Evolutionary conservation across 768 basidiomycete genomes (phyloP).

Genomic region (Mrakia gelida): DNA sequence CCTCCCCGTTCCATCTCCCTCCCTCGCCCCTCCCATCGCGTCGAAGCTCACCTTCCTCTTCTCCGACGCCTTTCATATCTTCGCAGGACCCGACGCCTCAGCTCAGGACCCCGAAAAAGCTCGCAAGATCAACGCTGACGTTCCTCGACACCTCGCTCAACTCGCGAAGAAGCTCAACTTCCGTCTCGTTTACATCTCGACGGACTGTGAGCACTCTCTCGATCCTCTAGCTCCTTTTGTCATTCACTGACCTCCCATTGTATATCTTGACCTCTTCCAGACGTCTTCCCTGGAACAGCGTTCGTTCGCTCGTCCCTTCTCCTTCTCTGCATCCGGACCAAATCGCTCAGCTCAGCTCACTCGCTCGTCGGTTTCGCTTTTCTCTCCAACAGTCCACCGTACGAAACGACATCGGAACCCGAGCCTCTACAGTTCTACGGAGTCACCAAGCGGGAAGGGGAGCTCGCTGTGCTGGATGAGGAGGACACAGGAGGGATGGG

Average conservation of each 20-base stretch:
- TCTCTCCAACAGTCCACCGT: slow-evolving; percentile 60
- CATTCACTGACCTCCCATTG: background rate
- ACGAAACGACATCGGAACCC: slow-evolving; percentile 64
- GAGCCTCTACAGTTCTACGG: slow-evolving; percentile 90
- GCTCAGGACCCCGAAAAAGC: slow-evolving; percentile 25
- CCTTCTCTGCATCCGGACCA: background rate
- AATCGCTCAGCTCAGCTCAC: background rate
- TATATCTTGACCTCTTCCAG: slow-evolving; percentile 47
- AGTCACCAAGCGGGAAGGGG: slow-evolving; percentile 78
- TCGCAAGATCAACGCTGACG: slow-evolving; percentile 68
- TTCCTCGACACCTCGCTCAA: slow-evolving; percentile 66
- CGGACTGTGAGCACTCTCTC: slow-evolving; percentile 46
- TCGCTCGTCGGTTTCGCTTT: background rate
- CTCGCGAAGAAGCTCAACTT: slow-evolving; percentile 61
- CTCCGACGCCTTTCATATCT: background rate
- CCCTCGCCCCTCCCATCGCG: background rate
- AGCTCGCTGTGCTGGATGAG: slow-evolving; percentile 64
- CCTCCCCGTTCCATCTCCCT: background rate
- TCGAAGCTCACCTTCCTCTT: background rate
- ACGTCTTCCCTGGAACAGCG: slow-evolving; percentile 89
- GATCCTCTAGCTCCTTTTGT: background rate
- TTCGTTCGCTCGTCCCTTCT: slow-evolving; percentile 41
- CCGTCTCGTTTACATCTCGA: slow-evolving; percentile 85
- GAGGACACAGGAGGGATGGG: slow-evolving; percentile 54
- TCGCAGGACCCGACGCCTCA: slow-evolving; percentile 27